A percentile compares a stretch with the other conserved stretches of the same genome.
These are phyloP conservation scores for Hepatocystis sp. DNA, from an alignment of 169 alveolate species.

Conservation along the genomic window DNA sequence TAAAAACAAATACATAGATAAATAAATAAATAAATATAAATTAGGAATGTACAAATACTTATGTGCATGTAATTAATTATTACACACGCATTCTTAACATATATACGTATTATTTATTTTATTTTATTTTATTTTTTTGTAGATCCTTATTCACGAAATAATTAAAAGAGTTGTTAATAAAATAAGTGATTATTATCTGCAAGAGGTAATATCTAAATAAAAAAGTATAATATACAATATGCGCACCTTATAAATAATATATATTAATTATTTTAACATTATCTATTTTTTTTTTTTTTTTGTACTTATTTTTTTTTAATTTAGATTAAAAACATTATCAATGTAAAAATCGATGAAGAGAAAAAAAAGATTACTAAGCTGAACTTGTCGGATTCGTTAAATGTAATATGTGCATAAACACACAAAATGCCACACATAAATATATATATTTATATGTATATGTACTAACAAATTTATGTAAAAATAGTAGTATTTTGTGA, in stretches of 20 bases:
- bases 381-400: conserved; percentile 24
- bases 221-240: too few species aligned
- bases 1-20: too few species aligned
- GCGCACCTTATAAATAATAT: too few species aligned
- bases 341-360: conserved; percentile 55
- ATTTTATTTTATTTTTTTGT: not conserved
- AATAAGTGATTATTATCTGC: conserved; percentile 47
- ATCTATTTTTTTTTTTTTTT: not conserved
- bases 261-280: not conserved
- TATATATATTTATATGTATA: not conserved
- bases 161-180: conserved; percentile 42
- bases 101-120: too few species aligned
- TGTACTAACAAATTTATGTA: not conserved
- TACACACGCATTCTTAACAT: not conserved
- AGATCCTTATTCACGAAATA: conserved; percentile 47
- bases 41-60: too few species aligned
- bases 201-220: conserved; percentile 19
- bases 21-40: too few species aligned
- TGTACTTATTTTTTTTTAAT: not conserved
- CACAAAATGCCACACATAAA: not conserved
- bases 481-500: not conserved
- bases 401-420: conserved; percentile 4
- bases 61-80: too few species aligned
- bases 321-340: conserved; percentile 38
- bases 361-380: conserved; percentile 32